These are phyloP conservation scores for Yamagishiella unicocca DNA, from an alignment of 139 green algal species.

Conservation along the genomic window DNA sequence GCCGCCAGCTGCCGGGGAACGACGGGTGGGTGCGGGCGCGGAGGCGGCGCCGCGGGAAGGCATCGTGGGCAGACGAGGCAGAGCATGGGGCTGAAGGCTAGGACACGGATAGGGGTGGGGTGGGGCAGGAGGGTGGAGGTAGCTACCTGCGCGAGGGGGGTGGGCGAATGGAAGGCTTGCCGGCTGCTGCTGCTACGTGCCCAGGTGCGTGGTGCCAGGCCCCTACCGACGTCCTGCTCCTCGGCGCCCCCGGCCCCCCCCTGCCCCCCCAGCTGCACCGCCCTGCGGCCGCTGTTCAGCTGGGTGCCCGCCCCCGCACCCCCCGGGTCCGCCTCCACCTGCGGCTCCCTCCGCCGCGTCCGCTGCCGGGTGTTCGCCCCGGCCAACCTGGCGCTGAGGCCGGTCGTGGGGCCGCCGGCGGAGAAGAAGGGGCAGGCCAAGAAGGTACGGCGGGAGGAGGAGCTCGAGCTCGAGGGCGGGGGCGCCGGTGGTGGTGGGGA, in stretches of 20 bases:
- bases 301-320: too few relatives aligned
- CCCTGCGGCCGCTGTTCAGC: conserved; percentile 23
- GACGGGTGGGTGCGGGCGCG: conserved; percentile 13
- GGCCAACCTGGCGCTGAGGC: conserved; percentile 29
- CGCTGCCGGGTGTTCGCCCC: conserved; percentile 25
- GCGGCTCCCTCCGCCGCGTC: background rate
- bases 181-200: too few relatives aligned
- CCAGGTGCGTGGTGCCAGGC: too few relatives aligned
- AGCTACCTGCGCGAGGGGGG: too few relatives aligned
- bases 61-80: too few relatives aligned
- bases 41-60: too few relatives aligned
- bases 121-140: too few relatives aligned
- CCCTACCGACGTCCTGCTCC: too few relatives aligned
- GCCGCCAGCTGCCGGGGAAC: conserved; percentile 29
- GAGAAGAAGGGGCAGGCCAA: background rate
- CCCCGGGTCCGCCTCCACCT: too few relatives aligned
- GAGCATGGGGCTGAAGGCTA: too few relatives aligned
- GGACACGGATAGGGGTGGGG: too few relatives aligned
- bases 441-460: background rate
- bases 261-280: background rate
- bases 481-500: background rate
- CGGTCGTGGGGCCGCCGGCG: background rate
- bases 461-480: background rate
- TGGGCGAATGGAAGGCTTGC: too few relatives aligned
- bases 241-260: background rate